These are phyloP conservation scores for Penicillium sp. DNA, from an alignment of 2,329 filamentous ascomycete genomes.

Conservation along the genomic window DNA sequence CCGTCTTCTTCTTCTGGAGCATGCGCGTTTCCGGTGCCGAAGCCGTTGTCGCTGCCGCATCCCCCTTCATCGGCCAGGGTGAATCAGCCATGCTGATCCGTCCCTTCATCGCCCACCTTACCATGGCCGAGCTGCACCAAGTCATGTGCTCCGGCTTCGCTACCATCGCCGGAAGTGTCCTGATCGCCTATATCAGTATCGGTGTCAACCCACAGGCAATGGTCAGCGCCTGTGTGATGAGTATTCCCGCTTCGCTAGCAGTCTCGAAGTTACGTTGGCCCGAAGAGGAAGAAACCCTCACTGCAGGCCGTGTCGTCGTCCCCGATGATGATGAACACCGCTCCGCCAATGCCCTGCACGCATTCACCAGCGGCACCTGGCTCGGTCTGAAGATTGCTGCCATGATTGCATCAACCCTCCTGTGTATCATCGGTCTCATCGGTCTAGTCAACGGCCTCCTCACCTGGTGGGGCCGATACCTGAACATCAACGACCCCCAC, in stretches of 20 bases:
- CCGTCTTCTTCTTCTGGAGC: slow-evolving; percentile 86
- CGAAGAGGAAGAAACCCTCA: slow-evolving; percentile 82
- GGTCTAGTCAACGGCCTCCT: slow-evolving; percentile 73
- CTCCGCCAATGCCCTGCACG: slow-evolving; percentile 78
- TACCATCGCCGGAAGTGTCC: slow-evolving; percentile 83
- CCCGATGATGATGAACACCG: slow-evolving; percentile 72
- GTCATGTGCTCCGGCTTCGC: slow-evolving; percentile 91
- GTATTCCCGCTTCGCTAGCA: slow-evolving; percentile 84
- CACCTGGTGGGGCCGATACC: slow-evolving; percentile 79
- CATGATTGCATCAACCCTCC: slow-evolving; percentile 75
- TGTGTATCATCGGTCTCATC: slow-evolving; percentile 79
- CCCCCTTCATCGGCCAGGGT: slow-evolving; percentile 91
- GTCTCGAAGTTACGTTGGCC: slow-evolving; percentile 88
- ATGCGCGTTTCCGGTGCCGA: slow-evolving; percentile 86
- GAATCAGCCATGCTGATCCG: slow-evolving; percentile 91
- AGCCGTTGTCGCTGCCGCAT: slow-evolving; percentile 89
- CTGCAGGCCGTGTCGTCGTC: slow-evolving; percentile 75
- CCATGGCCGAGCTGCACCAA: slow-evolving; percentile 84
- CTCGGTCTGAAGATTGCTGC: slow-evolving; percentile 82
- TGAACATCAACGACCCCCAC: slow-evolving; percentile 67
- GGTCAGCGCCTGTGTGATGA: slow-evolving; percentile 93
- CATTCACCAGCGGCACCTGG: slow-evolving; percentile 82
- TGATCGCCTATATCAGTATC: slow-evolving; percentile 81
- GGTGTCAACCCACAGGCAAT: slow-evolving; percentile 82
- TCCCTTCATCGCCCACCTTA: slow-evolving; percentile 82